phyloP scores from a whole-genome alignment of 176 grass and related monocot genomes.

The Oryza brachyantha region DNA sequence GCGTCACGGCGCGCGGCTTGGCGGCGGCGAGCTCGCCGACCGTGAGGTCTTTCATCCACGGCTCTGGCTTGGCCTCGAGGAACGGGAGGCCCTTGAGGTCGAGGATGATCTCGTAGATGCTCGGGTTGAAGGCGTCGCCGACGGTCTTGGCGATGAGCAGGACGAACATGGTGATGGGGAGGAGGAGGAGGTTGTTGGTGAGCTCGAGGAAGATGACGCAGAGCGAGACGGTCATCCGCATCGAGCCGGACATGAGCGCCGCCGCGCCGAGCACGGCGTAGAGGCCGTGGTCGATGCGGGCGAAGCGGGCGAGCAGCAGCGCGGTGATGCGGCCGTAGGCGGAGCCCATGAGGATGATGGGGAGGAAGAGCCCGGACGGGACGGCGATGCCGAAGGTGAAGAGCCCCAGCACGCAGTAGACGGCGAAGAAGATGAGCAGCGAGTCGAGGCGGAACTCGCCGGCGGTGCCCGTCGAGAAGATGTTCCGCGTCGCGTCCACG shows the following conservation, averaged over 20 bases:
- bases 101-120: constrained; percentile 99
- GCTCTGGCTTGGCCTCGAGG: constrained; percentile 73
- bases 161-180: constrained; percentile 97
- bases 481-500: constrained; percentile 82
- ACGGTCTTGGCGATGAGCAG: constrained; percentile 90
- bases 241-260: constrained; percentile 85
- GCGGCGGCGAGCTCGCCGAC: constrained; percentile 69
- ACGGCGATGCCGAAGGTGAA: constrained; percentile 97
- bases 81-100: constrained; percentile 89
- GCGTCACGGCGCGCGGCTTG: constrained; percentile 52
- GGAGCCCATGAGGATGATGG: constrained; percentile 98
- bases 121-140: constrained; percentile 81
- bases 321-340: constrained; percentile 78
- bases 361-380: constrained; percentile 88
- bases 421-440: constrained; percentile 75
- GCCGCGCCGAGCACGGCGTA: constrained; percentile 88
- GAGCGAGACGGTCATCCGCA: constrained; percentile 96
- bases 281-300: constrained; percentile 73
- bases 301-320: constrained; percentile 32
- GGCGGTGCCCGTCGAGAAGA: constrained; percentile 83
- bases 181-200: constrained; percentile 83
- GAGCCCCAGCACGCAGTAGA: constrained; percentile 85
- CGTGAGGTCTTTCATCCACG: constrained; percentile 89
- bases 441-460: constrained; percentile 69
- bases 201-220: constrained; percentile 98